phyloP scores from a whole-genome alignment of 225 moss, liverwort and hornwort genomes.

The Bryoerythrophyllum caledonicum region DNA sequence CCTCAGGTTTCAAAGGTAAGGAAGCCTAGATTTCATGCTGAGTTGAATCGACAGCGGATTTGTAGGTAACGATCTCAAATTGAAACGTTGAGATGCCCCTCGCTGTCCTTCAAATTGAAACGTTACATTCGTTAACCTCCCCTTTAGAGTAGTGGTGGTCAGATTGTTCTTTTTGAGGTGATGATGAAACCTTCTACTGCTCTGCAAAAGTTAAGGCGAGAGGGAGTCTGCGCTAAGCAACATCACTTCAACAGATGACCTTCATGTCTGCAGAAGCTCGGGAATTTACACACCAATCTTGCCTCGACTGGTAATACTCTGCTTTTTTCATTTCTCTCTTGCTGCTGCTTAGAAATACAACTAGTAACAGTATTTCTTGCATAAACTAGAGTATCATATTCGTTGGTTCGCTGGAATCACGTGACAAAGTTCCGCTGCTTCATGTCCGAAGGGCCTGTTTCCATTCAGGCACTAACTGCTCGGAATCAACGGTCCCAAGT shows the following conservation, averaged over 20 bases:
- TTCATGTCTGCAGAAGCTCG: neutral
- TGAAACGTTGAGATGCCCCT: neutral
- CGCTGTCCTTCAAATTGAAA: neutral
- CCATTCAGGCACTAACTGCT: slow-evolving; percentile 25
- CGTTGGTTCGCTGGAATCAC: neutral
- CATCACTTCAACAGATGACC: neutral
- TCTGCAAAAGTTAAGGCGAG: slow-evolving; percentile 9
- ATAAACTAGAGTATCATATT: neutral
- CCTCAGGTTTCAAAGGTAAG: slow-evolving; percentile 2
- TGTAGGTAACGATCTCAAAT: slow-evolving; percentile 10
- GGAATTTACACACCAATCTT: slow-evolving; percentile 12
- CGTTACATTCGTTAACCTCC: neutral
- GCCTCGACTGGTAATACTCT: slow-evolving; percentile 24
- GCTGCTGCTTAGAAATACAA: neutral
- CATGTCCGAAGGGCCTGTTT: slow-evolving; percentile 16
- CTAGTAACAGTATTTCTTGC: neutral
- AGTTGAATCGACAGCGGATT: slow-evolving; percentile 13
- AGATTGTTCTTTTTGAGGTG: neutral
- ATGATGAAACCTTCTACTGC: neutral
- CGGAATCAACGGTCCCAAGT: slow-evolving; percentile 30
- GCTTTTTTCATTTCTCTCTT: neutral
- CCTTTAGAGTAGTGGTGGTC: neutral
- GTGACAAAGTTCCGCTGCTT: slow-evolving; percentile 9
- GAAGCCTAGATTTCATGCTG: too few species aligned
- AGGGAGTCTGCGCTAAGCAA: slow-evolving; percentile 9